phyloP scores from a whole-genome alignment of 139 green algal genomes.

The Coelastrella sp. region DNA sequence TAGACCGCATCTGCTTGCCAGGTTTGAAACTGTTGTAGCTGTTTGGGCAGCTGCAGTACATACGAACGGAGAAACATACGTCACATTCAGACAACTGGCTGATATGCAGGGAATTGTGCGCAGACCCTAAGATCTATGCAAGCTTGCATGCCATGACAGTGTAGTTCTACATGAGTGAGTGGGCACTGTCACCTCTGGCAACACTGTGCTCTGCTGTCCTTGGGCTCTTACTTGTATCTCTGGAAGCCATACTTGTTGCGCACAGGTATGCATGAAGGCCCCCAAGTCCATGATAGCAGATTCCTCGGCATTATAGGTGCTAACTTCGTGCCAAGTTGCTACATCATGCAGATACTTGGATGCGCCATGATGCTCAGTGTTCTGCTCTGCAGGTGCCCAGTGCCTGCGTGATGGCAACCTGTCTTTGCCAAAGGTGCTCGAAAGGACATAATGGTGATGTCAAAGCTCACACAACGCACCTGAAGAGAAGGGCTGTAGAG shows the following conservation, averaged over 20 bases:
- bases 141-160: too few species aligned
- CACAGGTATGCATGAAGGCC: background rate
- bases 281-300: background rate
- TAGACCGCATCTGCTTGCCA: background rate
- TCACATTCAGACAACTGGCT: too few species aligned
- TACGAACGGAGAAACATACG: too few species aligned
- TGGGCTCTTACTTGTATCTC: background rate
- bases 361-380: background rate
- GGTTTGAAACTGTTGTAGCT: background rate
- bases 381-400: background rate
- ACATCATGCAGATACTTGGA: constrained; percentile 12
- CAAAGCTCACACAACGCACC: background rate
- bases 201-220: background rate
- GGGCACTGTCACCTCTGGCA: too few species aligned
- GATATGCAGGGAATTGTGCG: too few species aligned
- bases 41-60: constrained; percentile 29
- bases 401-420: background rate
- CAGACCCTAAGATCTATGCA: too few species aligned
- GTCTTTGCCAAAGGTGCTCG: too few species aligned
- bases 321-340: background rate
- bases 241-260: background rate
- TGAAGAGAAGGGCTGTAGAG: background rate
- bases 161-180: too few species aligned
- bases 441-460: too few species aligned
- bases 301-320: background rate